Evolutionary conservation across 352 stramenopile genomes (phyloP), one percentile per base, ranked within the genome.

Genomic region (Globisporangium abappressorium): DNA sequence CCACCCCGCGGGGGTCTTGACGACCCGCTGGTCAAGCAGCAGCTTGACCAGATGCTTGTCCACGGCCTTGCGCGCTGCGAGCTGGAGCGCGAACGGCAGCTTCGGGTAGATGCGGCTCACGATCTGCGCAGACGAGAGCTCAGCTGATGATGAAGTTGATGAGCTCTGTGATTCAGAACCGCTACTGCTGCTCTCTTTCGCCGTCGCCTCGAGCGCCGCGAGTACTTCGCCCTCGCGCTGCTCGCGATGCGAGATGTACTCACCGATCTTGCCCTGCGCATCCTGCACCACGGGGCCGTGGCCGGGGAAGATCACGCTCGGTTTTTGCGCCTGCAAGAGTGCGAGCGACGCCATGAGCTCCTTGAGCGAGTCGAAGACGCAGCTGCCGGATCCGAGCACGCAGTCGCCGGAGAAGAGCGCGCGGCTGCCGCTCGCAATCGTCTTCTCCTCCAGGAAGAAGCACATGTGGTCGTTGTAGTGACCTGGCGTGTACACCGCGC

Each of bases 391-490:
- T 22, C 91, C 91, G 49, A 97, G 69, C 5, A 97, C 65, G 57
- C 89, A 95, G 70, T 97, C 90, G 58, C 89, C 90, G 1, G 87
- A 93, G 66, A 97, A 95, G 9, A 97, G 66, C 8, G 71, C 62
- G 72, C 57, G 65, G 22, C 46, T 30, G 18, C 28, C 24, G 8
- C 34, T 14, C 9, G 9, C 3, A 14, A 43, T 55, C 28, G 49
- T 28, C 18, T 55, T 49, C 26, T 73, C 57, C 1, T 77, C 51
- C 28, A 96, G 62, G 11, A 93, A 28, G 34, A 97, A 95, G 66
- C 84, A 91, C 54, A 93, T 79, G 70, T 97, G 89, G 68, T 97
- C 90, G 61, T 83, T 82, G 64, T 85, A 93, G 67, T 97, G 91
- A 26, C 90, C 91, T 7, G 91, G 90, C 54, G 89, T 94, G 71